These are phyloP conservation scores for Ganoderma multipileum DNA, from an alignment of 1,284 basidiomycete genomes.

Conservation along the genomic window DNA sequence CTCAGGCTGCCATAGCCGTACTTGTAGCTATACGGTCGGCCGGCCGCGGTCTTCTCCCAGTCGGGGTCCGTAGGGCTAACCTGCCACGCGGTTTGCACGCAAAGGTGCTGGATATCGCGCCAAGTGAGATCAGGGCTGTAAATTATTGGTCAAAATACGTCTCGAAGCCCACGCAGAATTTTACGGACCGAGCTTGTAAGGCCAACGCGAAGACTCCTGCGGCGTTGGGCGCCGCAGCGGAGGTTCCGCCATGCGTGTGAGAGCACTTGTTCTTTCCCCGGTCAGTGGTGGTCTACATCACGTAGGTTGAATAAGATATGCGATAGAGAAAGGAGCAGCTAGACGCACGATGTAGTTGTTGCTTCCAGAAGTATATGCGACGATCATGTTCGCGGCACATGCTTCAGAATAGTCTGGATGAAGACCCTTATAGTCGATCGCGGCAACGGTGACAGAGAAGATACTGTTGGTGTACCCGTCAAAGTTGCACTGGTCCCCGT, in stretches of 20 bases:
- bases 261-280: slow-evolving; percentile 89
- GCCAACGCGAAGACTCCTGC: slow-evolving; percentile 92
- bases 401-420: slow-evolving; percentile 98
- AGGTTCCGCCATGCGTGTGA: slow-evolving; percentile 91
- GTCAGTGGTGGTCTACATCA: slow-evolving; percentile 89
- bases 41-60: slow-evolving; percentile 88
- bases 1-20: slow-evolving; percentile 95
- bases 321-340: slow-evolving; percentile 11
- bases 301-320: slow-evolving; percentile 3
- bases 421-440: slow-evolving; percentile 90
- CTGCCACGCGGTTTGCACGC: slow-evolving; percentile 78
- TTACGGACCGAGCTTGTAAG: slow-evolving; percentile 77
- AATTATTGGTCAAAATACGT: slow-evolving; percentile 20
- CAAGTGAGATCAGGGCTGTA: slow-evolving; percentile 90
- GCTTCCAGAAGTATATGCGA: slow-evolving; percentile 96
- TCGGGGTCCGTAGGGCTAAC: slow-evolving; percentile 93
- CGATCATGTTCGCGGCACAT: slow-evolving; percentile 96
- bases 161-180: background rate
- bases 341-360: slow-evolving; percentile 87
- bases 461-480: slow-evolving; percentile 99
- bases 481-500: slow-evolving; percentile 98
- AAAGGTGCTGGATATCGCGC: slow-evolving; percentile 96
- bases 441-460: slow-evolving; percentile 95
- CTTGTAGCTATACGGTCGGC: slow-evolving; percentile 93
- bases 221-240: slow-evolving; percentile 96